Base-by-base conservation (phyloP, 192 early-diverging fungal species). In the Kickxella alabastrina region DNA sequence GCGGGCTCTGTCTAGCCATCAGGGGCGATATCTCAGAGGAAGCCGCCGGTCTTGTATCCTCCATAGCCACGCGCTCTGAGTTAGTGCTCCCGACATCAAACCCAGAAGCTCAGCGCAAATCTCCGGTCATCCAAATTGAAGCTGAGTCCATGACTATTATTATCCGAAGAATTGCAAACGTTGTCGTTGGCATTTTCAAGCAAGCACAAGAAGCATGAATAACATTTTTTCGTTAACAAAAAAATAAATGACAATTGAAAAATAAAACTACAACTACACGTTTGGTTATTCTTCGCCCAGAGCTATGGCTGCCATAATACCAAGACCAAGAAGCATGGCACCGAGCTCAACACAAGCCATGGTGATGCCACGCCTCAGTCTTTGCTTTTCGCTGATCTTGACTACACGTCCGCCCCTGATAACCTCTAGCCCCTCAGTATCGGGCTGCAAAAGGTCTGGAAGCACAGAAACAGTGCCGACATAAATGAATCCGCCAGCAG, bases 401-500 rank as follows among this genome's bases (percentile, higher is more conserved):
- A 31, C 10, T 14, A 46, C 43, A 3, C 6, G 31, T 12, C 47
- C 27, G 19, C 58, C 57, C 1, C 52, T 40, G 34, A 62, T 65
- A 8, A 79, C 66, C 67, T 23, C 27, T 9, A 74, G 59, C 6
- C 82, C 71, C 22, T 84, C 82, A 18, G 74, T 68, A 23, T 82
- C 71, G 12, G 85, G 80, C 47, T 84, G 75, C 50, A 92, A 53
- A 26, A 92, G 73, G 59, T 91, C 89, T 1, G 90, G 89, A 34
- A 92, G 80, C 3, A 92, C 88, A 27, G 88, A 87, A 14, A 89
- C 89, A 0, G 88, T 89, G 17, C 88, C 89, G 53, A 92, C 86
- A 40, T 92, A 92, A 31, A 92, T 70, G 52, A 92, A 91, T 18
- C 90, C 89, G 25, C 90, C 90, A 0, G 90, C 89, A 9, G 90